phyloP scores from a whole-genome alignment of 306 rosid genomes.

The Hylodesmum podocarpum region DNA sequence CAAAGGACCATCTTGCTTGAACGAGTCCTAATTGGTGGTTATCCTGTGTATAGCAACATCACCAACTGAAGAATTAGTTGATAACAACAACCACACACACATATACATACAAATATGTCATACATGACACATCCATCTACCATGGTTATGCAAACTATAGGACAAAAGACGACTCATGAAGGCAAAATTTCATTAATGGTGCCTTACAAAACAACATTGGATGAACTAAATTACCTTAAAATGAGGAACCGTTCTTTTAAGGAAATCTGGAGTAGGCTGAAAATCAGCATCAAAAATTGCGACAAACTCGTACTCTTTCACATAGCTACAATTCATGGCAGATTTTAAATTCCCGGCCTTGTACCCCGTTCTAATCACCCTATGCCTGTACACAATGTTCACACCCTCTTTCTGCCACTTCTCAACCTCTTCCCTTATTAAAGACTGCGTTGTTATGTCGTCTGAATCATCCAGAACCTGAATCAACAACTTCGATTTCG shows the following conservation, averaged over 20 bases:
- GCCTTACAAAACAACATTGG: neutral
- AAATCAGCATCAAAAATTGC: constrained; percentile 92
- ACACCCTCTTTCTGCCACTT: constrained; percentile 87
- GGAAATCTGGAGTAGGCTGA: constrained; percentile 87
- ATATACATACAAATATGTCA: neutral
- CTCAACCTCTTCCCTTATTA: constrained; percentile 71
- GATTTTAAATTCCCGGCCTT: constrained; percentile 95
- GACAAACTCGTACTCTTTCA: constrained; percentile 77
- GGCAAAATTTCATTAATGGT: neutral
- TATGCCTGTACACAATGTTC: constrained; percentile 70
- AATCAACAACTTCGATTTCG: constrained; percentile 62
- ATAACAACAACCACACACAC: neutral
- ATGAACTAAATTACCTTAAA: constrained; percentile 55
- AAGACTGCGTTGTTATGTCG: constrained; percentile 62
- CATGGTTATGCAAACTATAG: neutral
- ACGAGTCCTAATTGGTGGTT: constrained; percentile 77
- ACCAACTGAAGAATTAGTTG: neutral
- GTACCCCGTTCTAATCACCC: constrained; percentile 82
- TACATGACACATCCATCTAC: neutral
- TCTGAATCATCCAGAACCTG: constrained; percentile 94
- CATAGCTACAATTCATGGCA: constrained; percentile 92
- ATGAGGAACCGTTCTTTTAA: constrained; percentile 78
- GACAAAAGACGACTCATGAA: neutral
- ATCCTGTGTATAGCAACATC: constrained; percentile 40
- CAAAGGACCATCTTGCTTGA: constrained; percentile 98